Evolutionary conservation across 2,329 filamentous ascomycete genomes (phyloP).

Genomic region (Aspergillus neotritici): DNA sequence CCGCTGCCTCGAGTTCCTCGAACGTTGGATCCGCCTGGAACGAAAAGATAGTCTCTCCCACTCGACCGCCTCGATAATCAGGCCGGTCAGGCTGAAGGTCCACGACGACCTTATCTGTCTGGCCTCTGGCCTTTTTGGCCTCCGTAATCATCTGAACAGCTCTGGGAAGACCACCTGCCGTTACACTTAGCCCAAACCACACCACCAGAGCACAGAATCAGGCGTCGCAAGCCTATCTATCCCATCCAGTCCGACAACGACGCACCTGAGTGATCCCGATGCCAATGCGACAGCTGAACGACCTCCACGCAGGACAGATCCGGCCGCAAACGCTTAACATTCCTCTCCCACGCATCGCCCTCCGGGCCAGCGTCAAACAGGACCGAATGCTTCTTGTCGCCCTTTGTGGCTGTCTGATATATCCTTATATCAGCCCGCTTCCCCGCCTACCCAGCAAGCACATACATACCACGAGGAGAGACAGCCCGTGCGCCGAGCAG

Average conservation of each 20-base stretch:
- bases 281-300: constrained; percentile 51
- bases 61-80: constrained; percentile 45
- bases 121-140: constrained; percentile 28
- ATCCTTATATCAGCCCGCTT: neutral
- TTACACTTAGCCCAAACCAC: neutral
- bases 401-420: constrained; percentile 44
- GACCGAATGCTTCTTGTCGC: constrained; percentile 41
- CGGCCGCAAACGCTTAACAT: constrained; percentile 41
- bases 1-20: constrained; percentile 42
- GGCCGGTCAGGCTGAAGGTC: constrained; percentile 52
- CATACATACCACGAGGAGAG: constrained; percentile 44
- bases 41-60: constrained; percentile 40
- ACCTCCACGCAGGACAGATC: constrained; percentile 43
- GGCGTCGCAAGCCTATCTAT: neutral
- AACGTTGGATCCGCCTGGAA: constrained; percentile 51
- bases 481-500: constrained; percentile 52
- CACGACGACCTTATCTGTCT: constrained; percentile 31
- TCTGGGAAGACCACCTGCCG: constrained; percentile 44
- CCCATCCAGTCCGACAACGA: neutral
- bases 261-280: constrained; percentile 51
- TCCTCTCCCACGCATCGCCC: constrained; percentile 48
- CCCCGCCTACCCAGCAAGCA: neutral
- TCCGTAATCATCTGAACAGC: constrained; percentile 47
- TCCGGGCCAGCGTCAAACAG: constrained; percentile 53
- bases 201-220: no score